These are phyloP conservation scores for Colletotrichum sp. DNA, from an alignment of 2,329 filamentous ascomycete genomes.

Conservation along the genomic window DNA sequence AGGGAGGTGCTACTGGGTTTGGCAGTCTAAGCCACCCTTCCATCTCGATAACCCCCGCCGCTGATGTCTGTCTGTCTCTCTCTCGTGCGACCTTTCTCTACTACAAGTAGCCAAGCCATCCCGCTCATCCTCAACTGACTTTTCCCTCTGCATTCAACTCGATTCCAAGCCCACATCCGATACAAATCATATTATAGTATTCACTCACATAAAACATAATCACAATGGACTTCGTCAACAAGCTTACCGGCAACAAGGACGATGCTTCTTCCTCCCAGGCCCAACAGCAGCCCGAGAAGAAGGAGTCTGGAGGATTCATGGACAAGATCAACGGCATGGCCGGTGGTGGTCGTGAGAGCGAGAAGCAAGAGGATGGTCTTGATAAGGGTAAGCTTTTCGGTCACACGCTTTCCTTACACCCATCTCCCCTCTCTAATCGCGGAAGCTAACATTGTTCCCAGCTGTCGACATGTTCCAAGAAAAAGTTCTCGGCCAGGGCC, in stretches of 20 bases:
- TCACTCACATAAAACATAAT: not conserved
- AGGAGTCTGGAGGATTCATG: slow-evolving; percentile 60
- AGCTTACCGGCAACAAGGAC: slow-evolving; percentile 42
- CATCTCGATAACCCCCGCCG: slow-evolving; percentile 9
- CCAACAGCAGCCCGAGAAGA: slow-evolving; percentile 31
- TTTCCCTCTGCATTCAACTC: not conserved
- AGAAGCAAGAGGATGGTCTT: slow-evolving; percentile 82
- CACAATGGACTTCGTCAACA: slow-evolving; percentile 62
- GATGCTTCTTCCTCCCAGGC: slow-evolving; percentile 26
- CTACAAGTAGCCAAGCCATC: slow-evolving; percentile 17
- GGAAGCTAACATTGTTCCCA: slow-evolving; percentile 35
- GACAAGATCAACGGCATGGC: slow-evolving; percentile 74
- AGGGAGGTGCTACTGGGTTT: not conserved
- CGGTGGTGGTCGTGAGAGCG: slow-evolving; percentile 74
- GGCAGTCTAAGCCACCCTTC: slow-evolving; percentile 12
- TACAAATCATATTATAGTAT: not conserved
- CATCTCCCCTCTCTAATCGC: too few species aligned
- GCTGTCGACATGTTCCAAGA: slow-evolving; percentile 81
- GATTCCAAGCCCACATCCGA: not conserved
- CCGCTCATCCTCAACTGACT: not conserved
- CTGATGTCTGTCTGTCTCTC: slow-evolving; percentile 1
- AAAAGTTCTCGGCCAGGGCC: slow-evolving; percentile 70
- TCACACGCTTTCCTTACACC: not conserved
- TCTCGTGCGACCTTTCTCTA: not conserved
- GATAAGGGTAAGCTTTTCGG: slow-evolving; percentile 68